Percentiles rank a stretch among this genome's conserved stretches.
These are phyloP conservation scores for Echium plantagineum DNA, from an alignment of 257 asterid genomes.

Conservation along the genomic window DNA sequence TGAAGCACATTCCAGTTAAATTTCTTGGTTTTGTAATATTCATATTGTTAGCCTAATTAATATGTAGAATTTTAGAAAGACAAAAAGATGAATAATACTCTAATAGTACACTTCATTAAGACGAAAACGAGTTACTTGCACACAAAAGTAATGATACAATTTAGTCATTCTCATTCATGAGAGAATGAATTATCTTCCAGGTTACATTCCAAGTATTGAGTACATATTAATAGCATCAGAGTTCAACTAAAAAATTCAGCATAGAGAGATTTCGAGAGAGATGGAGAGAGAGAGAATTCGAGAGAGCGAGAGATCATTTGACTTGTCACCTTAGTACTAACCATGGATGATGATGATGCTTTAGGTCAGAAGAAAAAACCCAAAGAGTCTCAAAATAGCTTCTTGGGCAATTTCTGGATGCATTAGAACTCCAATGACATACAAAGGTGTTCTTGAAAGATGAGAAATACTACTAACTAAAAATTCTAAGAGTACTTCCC, in stretches of 20 bases:
- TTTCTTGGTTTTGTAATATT: too few species aligned
- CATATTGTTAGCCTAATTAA: too few species aligned
- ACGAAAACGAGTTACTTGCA: too few species aligned
- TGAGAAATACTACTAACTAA: slow-evolving; percentile 8
- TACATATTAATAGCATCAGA: neutral
- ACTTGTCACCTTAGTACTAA: slow-evolving; percentile 62
- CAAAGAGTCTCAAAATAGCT: slow-evolving; percentile 49
- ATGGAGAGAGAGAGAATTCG: neutral
- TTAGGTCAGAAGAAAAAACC: slow-evolving; percentile 29
- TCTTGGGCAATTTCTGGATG: slow-evolving; percentile 43
- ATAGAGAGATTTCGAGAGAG: slow-evolving; percentile 6
- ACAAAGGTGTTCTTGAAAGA: slow-evolving; percentile 35
- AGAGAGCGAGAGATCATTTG: slow-evolving; percentile 12
- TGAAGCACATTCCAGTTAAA: too few species aligned
- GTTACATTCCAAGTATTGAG: neutral
- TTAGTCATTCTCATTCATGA: neutral
- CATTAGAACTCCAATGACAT: slow-evolving; percentile 48
- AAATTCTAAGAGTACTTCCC: slow-evolving; percentile 10
- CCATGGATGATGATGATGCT: slow-evolving; percentile 65
- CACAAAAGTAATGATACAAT: neutral
- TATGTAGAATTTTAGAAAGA: too few species aligned
- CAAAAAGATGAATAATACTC: too few species aligned
- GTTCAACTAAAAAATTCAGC: slow-evolving; percentile 12
- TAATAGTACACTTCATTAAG: too few species aligned
- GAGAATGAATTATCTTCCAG: neutral